Conservation (phyloP, 257 asterid species). For the Jacaranda copaia region DNA sequence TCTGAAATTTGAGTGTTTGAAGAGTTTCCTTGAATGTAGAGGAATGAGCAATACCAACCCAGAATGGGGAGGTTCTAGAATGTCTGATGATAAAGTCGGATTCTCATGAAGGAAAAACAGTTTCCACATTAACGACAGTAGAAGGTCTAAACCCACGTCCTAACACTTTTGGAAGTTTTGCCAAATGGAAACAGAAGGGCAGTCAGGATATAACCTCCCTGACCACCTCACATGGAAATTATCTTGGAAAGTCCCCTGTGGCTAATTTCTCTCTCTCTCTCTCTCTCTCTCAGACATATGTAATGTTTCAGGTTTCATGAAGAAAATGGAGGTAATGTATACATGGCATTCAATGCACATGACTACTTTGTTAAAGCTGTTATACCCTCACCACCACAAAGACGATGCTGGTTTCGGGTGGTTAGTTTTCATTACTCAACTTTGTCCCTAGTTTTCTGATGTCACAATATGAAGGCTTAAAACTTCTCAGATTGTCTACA, state of each 20-base stretch:
- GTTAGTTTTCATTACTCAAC: constrained; percentile 55
- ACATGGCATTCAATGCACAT: constrained; percentile 87
- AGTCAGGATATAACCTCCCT: too few species aligned
- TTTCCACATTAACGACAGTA: neutral
- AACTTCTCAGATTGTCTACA: neutral
- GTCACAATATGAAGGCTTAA: neutral
- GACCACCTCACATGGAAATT: neutral
- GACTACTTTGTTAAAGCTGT: constrained; percentile 61
- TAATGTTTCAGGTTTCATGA: constrained; percentile 75
- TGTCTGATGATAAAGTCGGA: neutral
- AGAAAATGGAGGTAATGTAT: constrained; percentile 73
- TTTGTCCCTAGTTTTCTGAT: constrained; percentile 15
- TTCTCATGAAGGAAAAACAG: neutral
- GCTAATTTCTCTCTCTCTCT: neutral
- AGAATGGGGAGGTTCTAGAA: neutral
- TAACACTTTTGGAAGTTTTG: neutral
- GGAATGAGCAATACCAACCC: neutral
- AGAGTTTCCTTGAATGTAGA: neutral
- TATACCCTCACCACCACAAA: constrained; percentile 76
- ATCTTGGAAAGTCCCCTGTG: neutral
- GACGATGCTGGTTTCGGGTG: constrained; percentile 80
- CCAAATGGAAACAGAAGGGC: neutral
- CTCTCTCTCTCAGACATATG: constrained; percentile 23
- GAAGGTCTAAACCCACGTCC: neutral
- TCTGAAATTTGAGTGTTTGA: neutral